Conservation (phyloP, 2,329 filamentous ascomycete genomes). For the Stenocarpella maydis region DNA sequence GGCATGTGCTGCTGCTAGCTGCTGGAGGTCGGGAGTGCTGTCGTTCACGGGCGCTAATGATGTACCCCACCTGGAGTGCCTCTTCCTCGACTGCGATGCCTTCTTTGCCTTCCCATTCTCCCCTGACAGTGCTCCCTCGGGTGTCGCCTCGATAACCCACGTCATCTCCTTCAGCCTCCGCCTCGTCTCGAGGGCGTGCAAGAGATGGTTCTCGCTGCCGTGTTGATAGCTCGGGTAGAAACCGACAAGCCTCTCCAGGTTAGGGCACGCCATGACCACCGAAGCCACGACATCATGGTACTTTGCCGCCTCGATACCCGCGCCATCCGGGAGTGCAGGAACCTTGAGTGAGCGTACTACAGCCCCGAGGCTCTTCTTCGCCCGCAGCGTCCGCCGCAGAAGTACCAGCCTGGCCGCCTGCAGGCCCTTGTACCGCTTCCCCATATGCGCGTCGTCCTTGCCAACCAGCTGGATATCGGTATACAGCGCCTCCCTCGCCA, state of each 20-base stretch:
- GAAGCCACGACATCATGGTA: slow-evolving; percentile 68
- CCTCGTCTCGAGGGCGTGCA: slow-evolving; percentile 67
- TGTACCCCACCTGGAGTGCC: neutral
- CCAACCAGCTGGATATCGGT: slow-evolving; percentile 67
- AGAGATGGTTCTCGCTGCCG: slow-evolving; percentile 59
- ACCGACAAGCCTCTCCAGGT: slow-evolving; percentile 66
- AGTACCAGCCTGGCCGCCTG: slow-evolving; percentile 63
- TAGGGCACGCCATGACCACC: slow-evolving; percentile 71
- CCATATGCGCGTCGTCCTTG: slow-evolving; percentile 61
- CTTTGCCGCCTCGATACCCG: slow-evolving; percentile 51
- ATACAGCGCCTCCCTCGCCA: slow-evolving; percentile 62
- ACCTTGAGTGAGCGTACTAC: slow-evolving; percentile 67
- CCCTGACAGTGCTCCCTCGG: slow-evolving; percentile 50
- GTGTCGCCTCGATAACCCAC: slow-evolving; percentile 60
- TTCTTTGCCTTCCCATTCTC: slow-evolving; percentile 37
- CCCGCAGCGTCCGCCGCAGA: slow-evolving; percentile 64
- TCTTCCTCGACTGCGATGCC: slow-evolving; percentile 16
- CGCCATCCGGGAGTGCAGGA: slow-evolving; percentile 51
- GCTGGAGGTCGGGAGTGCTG: slow-evolving; percentile 44
- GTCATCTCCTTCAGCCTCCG: slow-evolving; percentile 63
- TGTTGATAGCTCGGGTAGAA: slow-evolving; percentile 63
- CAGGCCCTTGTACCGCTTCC: slow-evolving; percentile 64
- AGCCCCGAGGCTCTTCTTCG: slow-evolving; percentile 60
- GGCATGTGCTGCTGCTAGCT: slow-evolving; percentile 49
- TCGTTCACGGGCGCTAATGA: neutral